phyloP scores from a whole-genome alignment of 768 basidiomycete species.

The Pisolithus microcarpus region DNA sequence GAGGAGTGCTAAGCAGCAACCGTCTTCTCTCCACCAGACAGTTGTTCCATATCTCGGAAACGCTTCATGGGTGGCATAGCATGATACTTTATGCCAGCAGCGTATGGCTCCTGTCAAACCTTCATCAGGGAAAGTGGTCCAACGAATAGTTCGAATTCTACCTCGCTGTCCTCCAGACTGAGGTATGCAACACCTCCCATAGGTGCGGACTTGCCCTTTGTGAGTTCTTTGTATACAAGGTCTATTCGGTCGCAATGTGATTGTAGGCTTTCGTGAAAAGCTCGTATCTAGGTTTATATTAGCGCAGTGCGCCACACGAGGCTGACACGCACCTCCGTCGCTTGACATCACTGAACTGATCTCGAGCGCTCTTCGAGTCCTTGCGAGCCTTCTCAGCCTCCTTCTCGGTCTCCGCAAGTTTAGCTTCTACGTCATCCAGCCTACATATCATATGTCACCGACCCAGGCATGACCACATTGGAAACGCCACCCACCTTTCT shows the following conservation, averaged over 20 bases:
- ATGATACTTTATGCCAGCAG: slow-evolving; percentile 92
- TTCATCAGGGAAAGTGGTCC: slow-evolving; percentile 1
- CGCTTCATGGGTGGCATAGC: slow-evolving; percentile 99
- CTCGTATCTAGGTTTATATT: slow-evolving; percentile 44
- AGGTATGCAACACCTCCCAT: slow-evolving; percentile 97
- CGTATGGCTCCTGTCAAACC: slow-evolving; percentile 63
- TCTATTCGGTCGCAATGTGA: slow-evolving; percentile 96
- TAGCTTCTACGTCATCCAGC: slow-evolving; percentile 77
- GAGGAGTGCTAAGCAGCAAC: slow-evolving; percentile 94
- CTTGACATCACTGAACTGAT: slow-evolving; percentile 85
- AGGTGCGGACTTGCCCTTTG: slow-evolving; percentile 88
- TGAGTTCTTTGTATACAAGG: slow-evolving; percentile 94
- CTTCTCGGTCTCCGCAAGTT: slow-evolving; percentile 80
- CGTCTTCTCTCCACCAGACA: slow-evolving; percentile 98
- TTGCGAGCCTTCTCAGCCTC: slow-evolving; percentile 91
- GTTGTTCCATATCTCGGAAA: slow-evolving; percentile 97
- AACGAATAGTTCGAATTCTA: slow-evolving; percentile 32
- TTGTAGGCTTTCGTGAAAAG: slow-evolving; percentile 94
- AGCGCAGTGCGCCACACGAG: not conserved
- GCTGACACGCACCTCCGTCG: slow-evolving; percentile 56
- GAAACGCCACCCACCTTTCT: slow-evolving; percentile 51
- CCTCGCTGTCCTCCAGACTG: slow-evolving; percentile 92
- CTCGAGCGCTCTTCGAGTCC: slow-evolving; percentile 84
- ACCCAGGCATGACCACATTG: not conserved
- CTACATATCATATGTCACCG: slow-evolving; percentile 29